Evolutionary conservation across 352 stramenopile genomes (phyloP).

Genomic region (Pythium monospermum): DNA sequence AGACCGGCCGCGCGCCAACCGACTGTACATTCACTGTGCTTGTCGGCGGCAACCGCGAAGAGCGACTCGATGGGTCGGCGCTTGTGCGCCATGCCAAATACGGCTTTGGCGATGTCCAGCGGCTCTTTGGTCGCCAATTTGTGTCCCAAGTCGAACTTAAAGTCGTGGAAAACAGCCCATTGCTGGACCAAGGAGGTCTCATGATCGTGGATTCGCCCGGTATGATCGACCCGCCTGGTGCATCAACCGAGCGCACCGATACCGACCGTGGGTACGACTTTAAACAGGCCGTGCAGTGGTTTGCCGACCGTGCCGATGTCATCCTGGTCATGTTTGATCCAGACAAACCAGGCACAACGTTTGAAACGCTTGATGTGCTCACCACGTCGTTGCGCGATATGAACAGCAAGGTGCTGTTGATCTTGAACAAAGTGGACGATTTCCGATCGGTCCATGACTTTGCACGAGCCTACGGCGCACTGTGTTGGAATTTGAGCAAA

Average conservation of each 20-base stretch:
- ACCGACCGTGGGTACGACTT: conserved; percentile 83
- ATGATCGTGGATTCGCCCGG: conserved; percentile 84
- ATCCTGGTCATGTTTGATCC: conserved; percentile 89
- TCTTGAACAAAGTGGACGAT: conserved; percentile 88
- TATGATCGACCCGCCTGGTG: conserved; percentile 82
- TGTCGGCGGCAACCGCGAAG: conserved; percentile 54
- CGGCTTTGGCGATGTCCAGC: conserved; percentile 76
- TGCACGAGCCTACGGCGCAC: conserved; percentile 71
- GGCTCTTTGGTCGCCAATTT: conserved; percentile 73
- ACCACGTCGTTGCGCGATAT: conserved; percentile 70
- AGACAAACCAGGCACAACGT: conserved; percentile 84
- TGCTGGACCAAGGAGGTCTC: conserved; percentile 74
- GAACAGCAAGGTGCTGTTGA: conserved; percentile 79
- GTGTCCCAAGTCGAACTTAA: conserved; percentile 87
- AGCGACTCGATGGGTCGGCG: conserved; percentile 74
- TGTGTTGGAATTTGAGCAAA: conserved; percentile 88
- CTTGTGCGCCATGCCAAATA: conserved; percentile 67
- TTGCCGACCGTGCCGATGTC: conserved; percentile 78
- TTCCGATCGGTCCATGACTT: conserved; percentile 87
- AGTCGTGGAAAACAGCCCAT: conserved; percentile 52
- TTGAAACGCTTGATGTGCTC: conserved; percentile 85
- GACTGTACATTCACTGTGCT: conserved; percentile 85
- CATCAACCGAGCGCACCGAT: conserved; percentile 54
- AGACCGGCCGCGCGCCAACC: conserved; percentile 72
- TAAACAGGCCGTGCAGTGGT: conserved; percentile 83